Evolutionary conservation across 2,329 filamentous ascomycete genomes (phyloP), one percentile per base, ranked within the genome.

Genomic region (Diaporthe sp.): DNA sequence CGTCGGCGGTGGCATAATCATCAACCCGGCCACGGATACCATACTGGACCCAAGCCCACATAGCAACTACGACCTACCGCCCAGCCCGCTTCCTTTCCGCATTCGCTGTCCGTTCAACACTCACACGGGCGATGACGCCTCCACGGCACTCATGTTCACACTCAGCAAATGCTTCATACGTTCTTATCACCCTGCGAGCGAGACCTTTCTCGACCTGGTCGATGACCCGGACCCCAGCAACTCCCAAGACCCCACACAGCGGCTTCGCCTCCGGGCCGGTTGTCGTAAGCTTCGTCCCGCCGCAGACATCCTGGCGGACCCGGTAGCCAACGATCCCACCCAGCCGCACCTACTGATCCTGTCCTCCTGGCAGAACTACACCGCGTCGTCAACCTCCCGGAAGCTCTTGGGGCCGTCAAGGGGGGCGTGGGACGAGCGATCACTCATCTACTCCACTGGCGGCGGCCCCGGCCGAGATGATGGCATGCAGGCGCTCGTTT

Each of bases 131-230:
- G 86, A 88, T 65, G 83, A 86, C 59, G n/a, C n/a, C n/a, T n/a
- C n/a, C n/a, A n/a, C n/a, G n/a, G n/a, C n/a, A n/a, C n/a, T n/a
- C n/a, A n/a, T n/a, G n/a, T n/a, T n/a, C n/a, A n/a, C n/a, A n/a
- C n/a, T n/a, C n/a, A n/a, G n/a, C n/a, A n/a, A n/a, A n/a, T n/a
- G n/a, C n/a, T n/a, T n/a, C n/a, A n/a, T n/a, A n/a, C n/a, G n/a
- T n/a, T n/a, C n/a, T n/a, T 93, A 93, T 79, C 86, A 89, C 66
- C 80, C 85, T 17, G 83, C 85, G 2, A 87, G 86, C 75, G 85
- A 84, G 27, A 85, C 90, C 0, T 93, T 90, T 77, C 70, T 93
- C 7, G 91, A 93, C 76, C 79, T 93, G 0, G 87, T 92, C 7
- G 85, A 91, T 75, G 86, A 89, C 75, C 82, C 86, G 4, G 63